phyloP scores from a whole-genome alignment of 1,139 yeast genomes.

The Schwanniomyces etchellsii region DNA sequence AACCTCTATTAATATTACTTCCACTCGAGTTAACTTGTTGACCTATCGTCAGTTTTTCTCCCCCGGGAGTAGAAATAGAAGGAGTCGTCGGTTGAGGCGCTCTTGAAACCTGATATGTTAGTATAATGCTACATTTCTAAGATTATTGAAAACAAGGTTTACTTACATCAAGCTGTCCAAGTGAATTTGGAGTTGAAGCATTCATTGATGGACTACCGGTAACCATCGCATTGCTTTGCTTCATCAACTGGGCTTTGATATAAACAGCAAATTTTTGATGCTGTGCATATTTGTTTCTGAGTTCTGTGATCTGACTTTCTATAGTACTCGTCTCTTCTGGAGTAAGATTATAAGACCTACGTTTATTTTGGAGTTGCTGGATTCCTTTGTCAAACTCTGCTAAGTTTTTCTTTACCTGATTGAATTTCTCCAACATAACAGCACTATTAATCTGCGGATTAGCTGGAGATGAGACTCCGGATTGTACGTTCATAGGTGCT shows the following conservation, averaged over 20 bases:
- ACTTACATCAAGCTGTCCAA: background rate
- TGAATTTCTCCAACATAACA: constrained; percentile 36
- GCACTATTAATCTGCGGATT: constrained; percentile 12
- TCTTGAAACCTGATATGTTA: too few species aligned
- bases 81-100: too few species aligned
- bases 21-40: too few species aligned
- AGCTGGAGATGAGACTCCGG: constrained; percentile 14
- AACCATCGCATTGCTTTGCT: constrained; percentile 22
- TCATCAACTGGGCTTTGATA: constrained; percentile 34
- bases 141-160: too few species aligned
- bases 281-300: constrained; percentile 29
- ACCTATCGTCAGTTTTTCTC: too few species aligned
- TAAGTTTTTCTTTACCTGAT: constrained; percentile 32
- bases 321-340: constrained; percentile 28
- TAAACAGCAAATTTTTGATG: constrained; percentile 35
- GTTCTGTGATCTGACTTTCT: constrained; percentile 31
- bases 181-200: background rate
- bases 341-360: constrained; percentile 17
- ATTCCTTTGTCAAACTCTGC: constrained; percentile 40
- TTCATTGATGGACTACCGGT: background rate
- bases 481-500: too few species aligned
- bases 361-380: constrained; percentile 20
- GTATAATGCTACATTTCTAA: too few species aligned
- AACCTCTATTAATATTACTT: too few species aligned
- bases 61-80: too few species aligned